Evolutionary conservation across 345 rosid species (phyloP).

Genomic region (Moringa oleifera): DNA sequence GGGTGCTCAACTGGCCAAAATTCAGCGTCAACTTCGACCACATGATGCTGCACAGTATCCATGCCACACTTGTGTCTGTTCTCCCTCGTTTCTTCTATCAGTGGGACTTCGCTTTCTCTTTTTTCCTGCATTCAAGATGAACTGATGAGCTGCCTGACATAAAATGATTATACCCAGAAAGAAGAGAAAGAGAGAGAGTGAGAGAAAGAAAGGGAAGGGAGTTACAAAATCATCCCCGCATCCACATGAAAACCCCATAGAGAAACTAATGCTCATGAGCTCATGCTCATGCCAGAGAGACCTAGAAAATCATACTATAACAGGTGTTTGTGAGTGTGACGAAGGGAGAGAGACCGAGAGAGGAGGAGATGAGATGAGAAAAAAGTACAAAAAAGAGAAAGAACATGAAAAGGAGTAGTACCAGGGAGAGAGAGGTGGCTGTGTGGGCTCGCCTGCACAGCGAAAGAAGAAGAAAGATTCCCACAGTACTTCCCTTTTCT

Average conservation of each 20-base stretch:
- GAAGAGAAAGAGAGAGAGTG: too few relatives aligned
- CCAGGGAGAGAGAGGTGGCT: conserved; percentile 16
- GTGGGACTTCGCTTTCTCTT: conserved; percentile 16
- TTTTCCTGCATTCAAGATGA: not conserved
- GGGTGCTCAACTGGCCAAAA: conserved; percentile 75
- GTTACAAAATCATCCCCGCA: conserved; percentile 33
- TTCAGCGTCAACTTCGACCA: conserved; percentile 34
- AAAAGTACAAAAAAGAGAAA: conserved; percentile 12
- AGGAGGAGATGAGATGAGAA: conserved; percentile 8
- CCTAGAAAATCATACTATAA: not conserved
- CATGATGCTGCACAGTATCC: conserved; percentile 17
- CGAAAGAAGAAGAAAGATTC: conserved; percentile 33
- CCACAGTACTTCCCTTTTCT: conserved; percentile 14
- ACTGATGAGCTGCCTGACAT: too few relatives aligned
- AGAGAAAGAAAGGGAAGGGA: conserved; percentile 5
- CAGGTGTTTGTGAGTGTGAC: conserved; percentile 9
- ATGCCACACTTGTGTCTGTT: too few relatives aligned
- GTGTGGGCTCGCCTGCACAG: conserved; percentile 37
- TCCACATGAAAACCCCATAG: conserved; percentile 34
- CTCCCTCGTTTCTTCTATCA: conserved; percentile 22
- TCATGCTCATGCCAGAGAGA: conserved; percentile 10
- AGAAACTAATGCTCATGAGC: conserved; percentile 20
- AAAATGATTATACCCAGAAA: too few relatives aligned
- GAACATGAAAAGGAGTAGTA: conserved; percentile 38
- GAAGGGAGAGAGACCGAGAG: too few relatives aligned